Base-by-base conservation (phyloP, 345 rosid species). In the Xanthoceras sorbifolium region DNA sequence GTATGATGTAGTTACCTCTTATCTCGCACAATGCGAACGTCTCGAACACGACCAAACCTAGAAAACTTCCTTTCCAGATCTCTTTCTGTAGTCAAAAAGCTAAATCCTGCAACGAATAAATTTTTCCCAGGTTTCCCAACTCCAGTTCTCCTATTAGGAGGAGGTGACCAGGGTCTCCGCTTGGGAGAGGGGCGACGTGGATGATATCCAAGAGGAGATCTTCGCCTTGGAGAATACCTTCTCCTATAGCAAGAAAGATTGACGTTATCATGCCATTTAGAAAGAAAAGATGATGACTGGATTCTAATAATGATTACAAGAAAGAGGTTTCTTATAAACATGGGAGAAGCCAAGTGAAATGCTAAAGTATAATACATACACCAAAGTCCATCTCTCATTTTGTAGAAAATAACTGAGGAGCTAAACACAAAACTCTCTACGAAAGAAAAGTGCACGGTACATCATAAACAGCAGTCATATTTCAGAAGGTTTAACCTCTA, bases 11-110 rank as follows among this genome's bases (percentile, higher is more conserved):
- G 48, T 55, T 81, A 77, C 78, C 78, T 81, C 54, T 77, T 77
- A 64, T 81, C 64, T 1, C 81, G 55, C 67, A 78, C 79, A 59
- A 78, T 74, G 9, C 74, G 81, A 67, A 78, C 81, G 46, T 78
- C 81, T 74, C 52, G 76, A 42, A 75, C 81, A 8, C 52, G 69
- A 44, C 84, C 84, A 72, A 67, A 81, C 63, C 76, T 81, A 50
- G 84, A 77, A 69, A 77, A 77, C 52, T 77, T 77, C 69, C 81
- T 81, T 50, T 81, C 81, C 67, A 81, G 55, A 77, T 81, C 84
- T 73, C 75, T 77, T 57, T 77, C 81, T n/a, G 81, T 81, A 3
- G 84, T 81, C 26, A 74, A 74, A 65, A 78, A 75, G 48, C 64
- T 75, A 75, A 82, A 75, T 26, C 77, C 79, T 57, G 77, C 77